phyloP scores from a whole-genome alignment of 2,329 filamentous ascomycete species.

The Colletotrichum aenigma region DNA sequence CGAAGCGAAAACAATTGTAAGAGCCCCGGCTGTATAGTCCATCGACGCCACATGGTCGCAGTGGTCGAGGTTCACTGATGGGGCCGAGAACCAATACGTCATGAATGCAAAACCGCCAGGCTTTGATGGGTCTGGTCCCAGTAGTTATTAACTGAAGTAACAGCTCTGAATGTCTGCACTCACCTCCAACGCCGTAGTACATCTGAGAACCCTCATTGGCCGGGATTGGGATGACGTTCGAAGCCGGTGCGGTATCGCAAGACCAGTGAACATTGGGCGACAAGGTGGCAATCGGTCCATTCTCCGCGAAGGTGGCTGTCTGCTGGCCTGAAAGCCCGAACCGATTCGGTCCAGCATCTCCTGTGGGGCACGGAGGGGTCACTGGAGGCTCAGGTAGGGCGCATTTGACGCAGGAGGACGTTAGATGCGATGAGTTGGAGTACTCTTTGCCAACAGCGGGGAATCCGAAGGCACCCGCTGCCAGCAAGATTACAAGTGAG shows the following conservation, averaged over 20 bases:
- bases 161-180: neutral
- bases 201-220: slow-evolving; percentile 23
- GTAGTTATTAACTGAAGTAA: neutral
- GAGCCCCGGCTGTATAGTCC: neutral
- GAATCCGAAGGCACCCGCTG: neutral
- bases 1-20: neutral
- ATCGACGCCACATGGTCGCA: slow-evolving; percentile 22
- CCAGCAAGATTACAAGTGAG: neutral
- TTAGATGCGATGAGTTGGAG: neutral
- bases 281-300: neutral
- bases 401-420: neutral
- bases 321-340: neutral
- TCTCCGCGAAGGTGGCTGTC: neutral
- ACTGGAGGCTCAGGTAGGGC: neutral
- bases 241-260: slow-evolving; percentile 24
- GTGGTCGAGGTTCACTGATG: slow-evolving; percentile 34
- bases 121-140: neutral
- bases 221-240: slow-evolving; percentile 27
- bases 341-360: neutral
- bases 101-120: slow-evolving; percentile 28
- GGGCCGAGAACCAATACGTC: slow-evolving; percentile 28
- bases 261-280: slow-evolving; percentile 26
- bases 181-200: slow-evolving; percentile 27
- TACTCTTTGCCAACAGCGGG: neutral
- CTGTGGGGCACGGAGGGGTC: neutral